Evolutionary conservation across 164 flowering plant species (phyloP).

Genomic region (Annona cherimola): DNA sequence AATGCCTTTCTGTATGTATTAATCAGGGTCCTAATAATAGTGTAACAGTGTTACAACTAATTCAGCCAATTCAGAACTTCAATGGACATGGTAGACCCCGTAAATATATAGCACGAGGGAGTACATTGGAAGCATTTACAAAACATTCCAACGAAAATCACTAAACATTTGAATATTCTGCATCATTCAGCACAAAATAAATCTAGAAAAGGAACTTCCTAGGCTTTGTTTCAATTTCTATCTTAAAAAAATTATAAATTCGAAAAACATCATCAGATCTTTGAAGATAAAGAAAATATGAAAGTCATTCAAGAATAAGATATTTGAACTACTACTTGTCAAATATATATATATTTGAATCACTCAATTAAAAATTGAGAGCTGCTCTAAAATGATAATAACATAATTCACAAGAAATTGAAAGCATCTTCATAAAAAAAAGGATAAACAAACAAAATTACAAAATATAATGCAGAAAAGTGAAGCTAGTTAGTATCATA

Average conservation of each 20-base stretch:
- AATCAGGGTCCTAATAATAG: background rate
- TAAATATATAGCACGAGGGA: background rate
- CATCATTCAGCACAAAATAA: background rate
- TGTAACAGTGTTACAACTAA: background rate
- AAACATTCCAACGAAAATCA: background rate
- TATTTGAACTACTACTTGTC: no score
- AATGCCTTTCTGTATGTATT: background rate
- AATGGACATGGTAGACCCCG: background rate
- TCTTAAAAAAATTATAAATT: no score
- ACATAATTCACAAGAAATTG: background rate
- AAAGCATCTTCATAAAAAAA: background rate
- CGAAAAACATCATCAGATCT: background rate
- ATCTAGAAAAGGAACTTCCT: background rate
- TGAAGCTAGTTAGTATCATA: background rate
- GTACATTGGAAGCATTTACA: background rate
- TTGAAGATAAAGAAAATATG: background rate
- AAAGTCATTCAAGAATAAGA: background rate
- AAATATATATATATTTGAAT: no score
- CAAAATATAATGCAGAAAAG: background rate
- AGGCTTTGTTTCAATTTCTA: background rate
- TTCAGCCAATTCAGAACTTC: background rate
- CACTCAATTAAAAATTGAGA: background rate
- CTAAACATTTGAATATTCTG: background rate
- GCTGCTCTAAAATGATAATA: background rate
- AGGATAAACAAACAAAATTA: background rate